Percentiles rank a stretch among this genome's conserved stretches.
These are phyloP conservation scores for Orychophragmus violaceus DNA, from an alignment of 345 rosid species.

Conservation along the genomic window DNA sequence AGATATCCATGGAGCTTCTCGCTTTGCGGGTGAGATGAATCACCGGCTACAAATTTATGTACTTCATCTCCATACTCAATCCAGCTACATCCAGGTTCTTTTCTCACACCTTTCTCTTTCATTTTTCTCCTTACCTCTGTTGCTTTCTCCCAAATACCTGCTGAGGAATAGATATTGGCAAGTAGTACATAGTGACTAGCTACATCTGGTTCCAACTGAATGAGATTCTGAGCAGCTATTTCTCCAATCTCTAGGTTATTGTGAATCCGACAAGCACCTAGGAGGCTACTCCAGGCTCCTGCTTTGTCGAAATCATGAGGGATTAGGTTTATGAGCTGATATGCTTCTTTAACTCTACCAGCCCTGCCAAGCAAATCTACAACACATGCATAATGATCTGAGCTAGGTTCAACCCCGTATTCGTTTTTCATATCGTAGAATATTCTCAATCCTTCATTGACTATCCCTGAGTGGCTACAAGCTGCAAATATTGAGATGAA, in stretches of 20 bases:
- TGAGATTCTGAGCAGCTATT: slow-evolving; percentile 57
- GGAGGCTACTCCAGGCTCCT: slow-evolving; percentile 87
- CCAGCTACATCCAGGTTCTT: slow-evolving; percentile 98
- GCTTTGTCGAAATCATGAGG: slow-evolving; percentile 49
- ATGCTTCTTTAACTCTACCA: slow-evolving; percentile 62
- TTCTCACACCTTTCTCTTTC: slow-evolving; percentile 73
- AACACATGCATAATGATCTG: slow-evolving; percentile 86
- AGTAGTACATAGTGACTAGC: slow-evolving; percentile 91
- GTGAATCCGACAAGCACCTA: slow-evolving; percentile 72
- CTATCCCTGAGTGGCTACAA: slow-evolving; percentile 87
- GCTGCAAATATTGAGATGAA: slow-evolving; percentile 74
- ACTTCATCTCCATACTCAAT: slow-evolving; percentile 65
- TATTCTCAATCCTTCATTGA: slow-evolving; percentile 60
- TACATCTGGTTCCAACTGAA: slow-evolving; percentile 62
- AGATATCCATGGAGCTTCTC: slow-evolving; percentile 50
- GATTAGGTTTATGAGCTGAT: slow-evolving; percentile 45
- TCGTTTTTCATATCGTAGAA: slow-evolving; percentile 64
- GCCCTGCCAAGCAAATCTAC: slow-evolving; percentile 92
- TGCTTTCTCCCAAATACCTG: slow-evolving; percentile 77
- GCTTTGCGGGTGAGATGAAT: slow-evolving; percentile 68
- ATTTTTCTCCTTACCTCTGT: slow-evolving; percentile 59
- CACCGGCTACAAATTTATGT: slow-evolving; percentile 83
- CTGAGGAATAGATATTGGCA: slow-evolving; percentile 75
- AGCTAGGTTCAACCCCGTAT: slow-evolving; percentile 44
- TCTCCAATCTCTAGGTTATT: slow-evolving; percentile 72